Percentiles rank a stretch among this genome's conserved stretches.
These are phyloP conservation scores for Wickerhamiella azyma DNA, from an alignment of 805 yeast species.

Conservation along the genomic window DNA sequence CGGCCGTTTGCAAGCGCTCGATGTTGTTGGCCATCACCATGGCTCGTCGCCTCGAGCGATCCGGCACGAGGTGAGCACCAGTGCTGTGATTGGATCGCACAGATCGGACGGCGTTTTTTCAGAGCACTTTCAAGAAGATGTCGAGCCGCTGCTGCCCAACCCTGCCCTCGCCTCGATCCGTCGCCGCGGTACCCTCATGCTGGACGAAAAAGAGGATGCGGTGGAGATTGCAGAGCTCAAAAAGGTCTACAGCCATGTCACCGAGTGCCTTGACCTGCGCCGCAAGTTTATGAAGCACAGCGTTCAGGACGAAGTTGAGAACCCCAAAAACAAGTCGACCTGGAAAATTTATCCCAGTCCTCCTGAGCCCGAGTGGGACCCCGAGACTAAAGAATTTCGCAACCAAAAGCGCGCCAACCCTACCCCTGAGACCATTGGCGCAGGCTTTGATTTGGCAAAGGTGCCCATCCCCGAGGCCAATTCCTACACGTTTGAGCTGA, in stretches of 20 bases:
- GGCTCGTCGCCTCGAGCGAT: neutral
- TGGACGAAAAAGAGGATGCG: constrained; percentile 22
- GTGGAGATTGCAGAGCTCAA: constrained; percentile 25
- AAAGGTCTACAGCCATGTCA: constrained; percentile 26
- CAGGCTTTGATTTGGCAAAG: constrained; percentile 44
- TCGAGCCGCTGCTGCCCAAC: neutral
- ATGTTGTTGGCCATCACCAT: constrained; percentile 6
- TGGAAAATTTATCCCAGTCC: constrained; percentile 91
- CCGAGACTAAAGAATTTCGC: constrained; percentile 38
- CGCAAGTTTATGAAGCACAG: constrained; percentile 61
- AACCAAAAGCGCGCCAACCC: constrained; percentile 24
- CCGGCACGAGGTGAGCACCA: constrained; percentile 1
- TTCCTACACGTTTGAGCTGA: constrained; percentile 32
- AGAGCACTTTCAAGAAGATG: neutral
- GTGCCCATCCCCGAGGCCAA: constrained; percentile 43
- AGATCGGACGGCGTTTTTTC: neutral
- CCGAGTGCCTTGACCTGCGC: constrained; percentile 54
- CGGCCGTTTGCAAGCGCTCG: constrained; percentile 19
- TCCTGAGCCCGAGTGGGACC: constrained; percentile 78
- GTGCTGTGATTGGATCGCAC: constrained; percentile 6
- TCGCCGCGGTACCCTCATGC: constrained; percentile 15
- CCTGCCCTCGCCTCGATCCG: constrained; percentile 2
- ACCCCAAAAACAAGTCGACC: constrained; percentile 62
- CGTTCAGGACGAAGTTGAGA: constrained; percentile 55
- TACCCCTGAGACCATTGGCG: constrained; percentile 30